phyloP scores from a whole-genome alignment of 1,139 yeast genomes.

The Geotrichum candidum region DNA sequence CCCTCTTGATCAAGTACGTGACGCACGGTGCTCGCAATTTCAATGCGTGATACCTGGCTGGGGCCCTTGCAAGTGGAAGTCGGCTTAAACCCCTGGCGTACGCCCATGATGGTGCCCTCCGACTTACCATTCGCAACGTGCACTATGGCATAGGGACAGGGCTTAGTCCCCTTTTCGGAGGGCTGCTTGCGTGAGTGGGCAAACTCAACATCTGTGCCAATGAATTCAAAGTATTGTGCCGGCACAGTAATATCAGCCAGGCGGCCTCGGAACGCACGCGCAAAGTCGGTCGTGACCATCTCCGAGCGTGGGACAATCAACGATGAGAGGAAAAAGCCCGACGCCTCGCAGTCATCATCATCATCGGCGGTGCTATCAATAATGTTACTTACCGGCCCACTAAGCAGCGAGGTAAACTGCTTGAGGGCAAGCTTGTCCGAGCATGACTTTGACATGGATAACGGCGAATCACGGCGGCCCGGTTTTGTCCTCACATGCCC shows the following conservation, averaged over 20 bases:
- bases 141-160: conserved; percentile 25
- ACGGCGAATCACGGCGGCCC: conserved; percentile 70
- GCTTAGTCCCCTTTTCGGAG: conserved; percentile 17
- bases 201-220: conserved; percentile 8
- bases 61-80: conserved; percentile 23
- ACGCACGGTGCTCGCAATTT: conserved; percentile 14
- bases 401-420: conserved; percentile 58
- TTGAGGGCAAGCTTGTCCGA: conserved; percentile 70
- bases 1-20: conserved; percentile 1
- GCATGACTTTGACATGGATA: conserved; percentile 75
- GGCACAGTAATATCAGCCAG: conserved; percentile 14
- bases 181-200: conserved; percentile 1
- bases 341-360: background rate
- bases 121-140: conserved; percentile 17
- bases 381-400: conserved; percentile 35
- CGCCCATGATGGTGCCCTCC: conserved; percentile 33
- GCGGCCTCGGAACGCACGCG: conserved; percentile 36
- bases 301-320: conserved; percentile 48
- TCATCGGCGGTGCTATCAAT: background rate
- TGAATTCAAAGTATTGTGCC: conserved; percentile 9
- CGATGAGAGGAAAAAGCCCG: conserved; percentile 44
- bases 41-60: conserved; percentile 25
- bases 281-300: conserved; percentile 36
- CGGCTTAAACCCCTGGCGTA: conserved; percentile 33
- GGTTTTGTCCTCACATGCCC: conserved; percentile 87